Percentiles rank a stretch among this genome's conserved stretches.
These are phyloP conservation scores for Tephrocybe sp. DNA, from an alignment of 768 basidiomycete species.

Conservation along the genomic window DNA sequence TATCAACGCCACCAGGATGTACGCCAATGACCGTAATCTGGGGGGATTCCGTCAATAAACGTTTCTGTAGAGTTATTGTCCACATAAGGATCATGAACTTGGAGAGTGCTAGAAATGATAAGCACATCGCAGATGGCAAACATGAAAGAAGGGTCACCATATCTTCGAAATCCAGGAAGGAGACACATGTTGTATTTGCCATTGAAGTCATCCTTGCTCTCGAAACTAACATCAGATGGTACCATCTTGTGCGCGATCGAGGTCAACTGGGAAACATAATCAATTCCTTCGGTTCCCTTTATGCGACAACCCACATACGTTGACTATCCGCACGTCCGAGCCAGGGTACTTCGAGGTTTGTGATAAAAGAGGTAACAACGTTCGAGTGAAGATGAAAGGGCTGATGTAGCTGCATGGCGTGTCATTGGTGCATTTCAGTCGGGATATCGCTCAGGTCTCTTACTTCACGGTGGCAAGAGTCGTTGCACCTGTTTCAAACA, in stretches of 20 bases:
- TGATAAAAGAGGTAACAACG: slow-evolving; percentile 50
- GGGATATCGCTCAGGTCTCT: slow-evolving; percentile 8
- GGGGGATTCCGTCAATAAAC: slow-evolving; percentile 32
- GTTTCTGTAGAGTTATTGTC: slow-evolving; percentile 47
- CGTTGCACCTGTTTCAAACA: slow-evolving; percentile 41
- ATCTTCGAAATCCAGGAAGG: slow-evolving; percentile 22
- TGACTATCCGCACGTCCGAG: slow-evolving; percentile 61
- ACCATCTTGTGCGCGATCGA: slow-evolving; percentile 27
- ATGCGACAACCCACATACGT: slow-evolving; percentile 32
- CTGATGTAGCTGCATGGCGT: slow-evolving; percentile 42
- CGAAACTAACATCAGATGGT: slow-evolving; percentile 23
- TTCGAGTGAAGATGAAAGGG: slow-evolving; percentile 52
- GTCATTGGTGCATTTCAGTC: too few relatives aligned
- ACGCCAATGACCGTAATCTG: slow-evolving; percentile 37
- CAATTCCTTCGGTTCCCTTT: too few relatives aligned
- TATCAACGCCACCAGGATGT: slow-evolving; percentile 31
- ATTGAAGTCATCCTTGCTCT: slow-evolving; percentile 33
- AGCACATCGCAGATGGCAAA: too few relatives aligned
- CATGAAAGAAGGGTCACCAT: slow-evolving; percentile 24
- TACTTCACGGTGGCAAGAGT: slow-evolving; percentile 46
- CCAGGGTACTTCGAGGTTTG: slow-evolving; percentile 43
- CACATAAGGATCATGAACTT: slow-evolving; percentile 54
- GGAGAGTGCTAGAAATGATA: slow-evolving; percentile 35
- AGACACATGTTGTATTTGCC: slow-evolving; percentile 25
- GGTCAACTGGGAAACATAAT: slow-evolving; percentile 24